These are phyloP conservation scores for Rhododendron simsii DNA, from an alignment of 148 eudicot genomes.

Conservation along the genomic window DNA sequence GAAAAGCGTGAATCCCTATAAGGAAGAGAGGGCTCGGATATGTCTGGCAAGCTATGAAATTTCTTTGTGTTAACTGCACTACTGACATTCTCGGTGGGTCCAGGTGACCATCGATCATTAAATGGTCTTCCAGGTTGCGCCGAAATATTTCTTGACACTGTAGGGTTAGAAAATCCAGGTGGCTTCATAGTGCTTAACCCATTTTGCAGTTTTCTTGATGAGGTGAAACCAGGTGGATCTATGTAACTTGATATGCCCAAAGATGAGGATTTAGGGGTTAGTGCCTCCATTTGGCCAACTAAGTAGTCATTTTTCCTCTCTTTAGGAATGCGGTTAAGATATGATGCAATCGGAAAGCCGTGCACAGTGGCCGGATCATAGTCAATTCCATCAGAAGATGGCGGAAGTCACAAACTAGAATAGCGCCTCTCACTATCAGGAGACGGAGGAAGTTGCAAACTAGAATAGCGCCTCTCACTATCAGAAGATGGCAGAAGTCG, in stretches of 20 bases:
- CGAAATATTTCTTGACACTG: conserved; percentile 53
- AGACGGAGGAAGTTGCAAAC: background rate
- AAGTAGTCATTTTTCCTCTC: conserved; percentile 41
- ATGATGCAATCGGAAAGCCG: conserved; percentile 62
- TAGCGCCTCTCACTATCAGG: conserved; percentile 52
- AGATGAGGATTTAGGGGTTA: conserved; percentile 42
- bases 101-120: conserved; percentile 35
- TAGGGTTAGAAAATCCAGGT: conserved; percentile 60
- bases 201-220: conserved; percentile 42
- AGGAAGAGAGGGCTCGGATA: conserved; percentile 65
- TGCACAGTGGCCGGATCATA: conserved; percentile 85
- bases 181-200: conserved; percentile 45
- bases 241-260: conserved; percentile 39
- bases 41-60: conserved; percentile 87
- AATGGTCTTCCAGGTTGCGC: conserved; percentile 42
- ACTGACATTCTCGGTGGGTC: conserved; percentile 25
- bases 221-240: conserved; percentile 43
- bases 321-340: conserved; percentile 45
- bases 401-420: conserved; percentile 5
- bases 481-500: background rate
- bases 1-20: conserved; percentile 32
- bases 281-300: conserved; percentile 39
- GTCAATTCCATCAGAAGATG: conserved; percentile 53
- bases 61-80: conserved; percentile 47
- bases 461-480: conserved; percentile 55